Percentiles rank a stretch among this genome's conserved stretches.
Conservation (phyloP, 1,284 basidiomycete species). For the Omphalotus olearius region DNA sequence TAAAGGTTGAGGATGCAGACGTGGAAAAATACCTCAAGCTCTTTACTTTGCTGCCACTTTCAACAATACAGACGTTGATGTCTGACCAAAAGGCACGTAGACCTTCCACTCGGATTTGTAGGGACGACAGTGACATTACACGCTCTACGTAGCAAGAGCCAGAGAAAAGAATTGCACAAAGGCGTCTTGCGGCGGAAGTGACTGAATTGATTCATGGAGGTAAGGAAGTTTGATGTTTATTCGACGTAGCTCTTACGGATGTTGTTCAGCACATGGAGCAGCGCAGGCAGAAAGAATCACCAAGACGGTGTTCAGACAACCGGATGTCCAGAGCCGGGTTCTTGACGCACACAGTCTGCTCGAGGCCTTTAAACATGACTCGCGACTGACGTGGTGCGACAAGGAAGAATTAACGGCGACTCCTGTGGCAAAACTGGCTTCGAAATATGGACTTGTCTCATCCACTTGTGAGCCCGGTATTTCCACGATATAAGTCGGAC, state of each 20-base stretch:
- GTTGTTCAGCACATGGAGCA: conserved; percentile 30
- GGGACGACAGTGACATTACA: not conserved
- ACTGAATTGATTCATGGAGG: conserved; percentile 85
- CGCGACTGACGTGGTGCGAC: conserved; percentile 46
- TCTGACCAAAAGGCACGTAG: conserved; percentile 48
- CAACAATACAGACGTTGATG: conserved; percentile 58
- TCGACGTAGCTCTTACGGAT: not conserved
- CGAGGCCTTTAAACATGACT: conserved; percentile 55
- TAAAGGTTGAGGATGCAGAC: conserved; percentile 79
- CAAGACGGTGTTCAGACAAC: conserved; percentile 53
- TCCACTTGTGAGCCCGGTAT: conserved; percentile 47
- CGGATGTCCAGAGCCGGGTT: conserved; percentile 38
- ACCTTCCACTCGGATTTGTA: conserved; percentile 10
- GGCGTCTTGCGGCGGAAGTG: conserved; percentile 80
- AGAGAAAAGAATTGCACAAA: conserved; percentile 68
- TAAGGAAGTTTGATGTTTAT: conserved; percentile 32
- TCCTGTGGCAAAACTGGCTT: conserved; percentile 54
- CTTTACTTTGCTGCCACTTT: conserved; percentile 75
- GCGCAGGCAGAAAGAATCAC: conserved; percentile 57
- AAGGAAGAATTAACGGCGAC: conserved; percentile 40
- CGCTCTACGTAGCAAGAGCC: conserved; percentile 39
- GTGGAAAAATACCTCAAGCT: conserved; percentile 79
- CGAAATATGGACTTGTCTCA: conserved; percentile 43
- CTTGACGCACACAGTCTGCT: conserved; percentile 40
- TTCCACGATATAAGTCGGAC: not conserved